Base-by-base conservation (phyloP, 768 basidiomycete species). In the Tephrocybe rancida region DNA sequence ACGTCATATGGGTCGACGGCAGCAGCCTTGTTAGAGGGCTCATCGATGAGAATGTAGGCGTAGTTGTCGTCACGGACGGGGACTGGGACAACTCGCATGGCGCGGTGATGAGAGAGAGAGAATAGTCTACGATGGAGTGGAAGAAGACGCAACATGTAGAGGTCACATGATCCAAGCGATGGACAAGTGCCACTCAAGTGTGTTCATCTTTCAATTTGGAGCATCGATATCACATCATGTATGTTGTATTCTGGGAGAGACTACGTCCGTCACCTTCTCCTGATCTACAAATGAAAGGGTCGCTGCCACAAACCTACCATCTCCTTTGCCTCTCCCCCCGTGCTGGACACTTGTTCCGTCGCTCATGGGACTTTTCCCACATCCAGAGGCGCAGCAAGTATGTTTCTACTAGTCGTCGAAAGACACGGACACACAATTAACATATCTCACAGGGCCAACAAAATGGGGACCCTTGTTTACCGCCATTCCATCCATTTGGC, bases 11-110 rank as follows among this genome's bases (percentile, higher is more conserved):
- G 85, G 67, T 95, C 93, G 54, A 95, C 80, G 0, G 83, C 88
- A 0, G 90, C 90, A 1, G 92, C 92, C 50, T 79, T 80, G 49
- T 80, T 83, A 4, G 83, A 77, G 1, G 72, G 59, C 47, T 86
- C 80, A 69, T 92, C 91, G 55, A 93, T 72, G 70, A 94, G 73
- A 16, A 93, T 77, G 66, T 93, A 93, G 9, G 91, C 88, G 61
- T 93, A 94, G 67, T 95, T 95, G 69, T 94, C 92, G 26, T 82
- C 70, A 56, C 86, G 81, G 50, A 92, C 88, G 30, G 87, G 91
- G 3, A 95, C 83, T 2, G 92, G 84, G 13, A 93, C 72, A 65
- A 95, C 74, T 59, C 80, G 82, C 92, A 95, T 94, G 47, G 57
- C 66, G 56, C 5, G 42, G 43, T 42, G 42, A 46, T 56, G 62